Conservation (phyloP, 1,284 basidiomycete genomes). For the Cryptococcus jaspeensis region DNA sequence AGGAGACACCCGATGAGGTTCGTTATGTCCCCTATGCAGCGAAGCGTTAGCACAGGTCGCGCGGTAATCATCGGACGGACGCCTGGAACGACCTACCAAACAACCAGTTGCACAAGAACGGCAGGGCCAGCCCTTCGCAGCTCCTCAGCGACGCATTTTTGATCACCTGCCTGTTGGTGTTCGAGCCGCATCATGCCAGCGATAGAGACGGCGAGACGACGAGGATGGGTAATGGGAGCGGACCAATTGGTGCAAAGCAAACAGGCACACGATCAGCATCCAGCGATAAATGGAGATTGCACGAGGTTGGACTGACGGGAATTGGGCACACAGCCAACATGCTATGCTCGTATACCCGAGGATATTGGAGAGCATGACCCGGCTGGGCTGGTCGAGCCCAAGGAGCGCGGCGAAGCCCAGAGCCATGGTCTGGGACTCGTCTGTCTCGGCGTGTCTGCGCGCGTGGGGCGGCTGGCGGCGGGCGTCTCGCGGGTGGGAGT, state of each 20-base stretch:
- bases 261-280: not conserved
- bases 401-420: not conserved
- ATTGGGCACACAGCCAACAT: conserved; percentile 89
- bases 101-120: conserved; percentile 87
- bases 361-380: conserved; percentile 43
- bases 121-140: conserved; percentile 80
- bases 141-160: conserved; percentile 73
- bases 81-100: conserved; percentile 59
- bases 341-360: conserved; percentile 74
- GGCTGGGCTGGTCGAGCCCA: conserved; percentile 8
- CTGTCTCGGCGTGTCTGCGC: not conserved
- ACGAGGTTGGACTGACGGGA: conserved; percentile 65
- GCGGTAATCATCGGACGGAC: not conserved
- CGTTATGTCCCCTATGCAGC: conserved; percentile 71
- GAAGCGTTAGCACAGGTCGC: not conserved
- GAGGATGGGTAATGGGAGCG: too few relatives aligned
- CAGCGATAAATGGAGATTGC: not conserved
- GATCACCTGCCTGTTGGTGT: conserved; percentile 64
- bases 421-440: not conserved
- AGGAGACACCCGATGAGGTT: conserved; percentile 84
- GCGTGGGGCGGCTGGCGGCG: not conserved
- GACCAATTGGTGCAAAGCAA: not conserved
- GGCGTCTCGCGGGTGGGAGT: not conserved
- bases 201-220: not conserved
- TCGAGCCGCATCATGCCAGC: conserved; percentile 3